These are phyloP conservation scores for Penicillium antarcticum DNA, from an alignment of 495 filamentous ascomycete genomes.

Conservation along the genomic window DNA sequence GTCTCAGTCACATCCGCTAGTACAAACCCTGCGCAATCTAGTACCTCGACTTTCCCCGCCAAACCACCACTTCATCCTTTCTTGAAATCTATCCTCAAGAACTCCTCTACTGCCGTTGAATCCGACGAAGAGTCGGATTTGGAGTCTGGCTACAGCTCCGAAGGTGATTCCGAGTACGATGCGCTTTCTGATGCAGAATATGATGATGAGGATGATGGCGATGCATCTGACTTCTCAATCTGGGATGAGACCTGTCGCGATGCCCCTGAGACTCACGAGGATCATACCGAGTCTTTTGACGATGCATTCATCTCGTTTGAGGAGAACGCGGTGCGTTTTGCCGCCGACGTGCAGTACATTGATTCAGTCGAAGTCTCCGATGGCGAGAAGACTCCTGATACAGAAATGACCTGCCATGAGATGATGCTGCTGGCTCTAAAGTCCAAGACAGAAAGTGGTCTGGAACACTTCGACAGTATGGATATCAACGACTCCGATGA, in stretches of 20 bases:
- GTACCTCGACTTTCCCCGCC: conserved; percentile 13
- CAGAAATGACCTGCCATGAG: conserved; percentile 43
- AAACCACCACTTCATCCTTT: conserved; percentile 24
- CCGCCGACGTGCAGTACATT: conserved; percentile 35
- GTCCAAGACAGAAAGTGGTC: conserved; percentile 13
- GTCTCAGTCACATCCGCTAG: conserved; percentile 35
- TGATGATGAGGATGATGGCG: conserved; percentile 27
- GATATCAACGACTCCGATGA: conserved; percentile 14
- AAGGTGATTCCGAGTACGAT: conserved; percentile 35
- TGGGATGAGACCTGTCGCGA: conserved; percentile 35
- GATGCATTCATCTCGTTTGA: conserved; percentile 43
- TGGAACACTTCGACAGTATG: conserved; percentile 13
- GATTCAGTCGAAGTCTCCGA: conserved; percentile 25
- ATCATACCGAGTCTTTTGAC: conserved; percentile 36
- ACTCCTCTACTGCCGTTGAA: conserved; percentile 23
- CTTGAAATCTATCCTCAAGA: conserved; percentile 43
- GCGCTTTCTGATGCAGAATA: conserved; percentile 26
- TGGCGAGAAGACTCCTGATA: conserved; percentile 20
- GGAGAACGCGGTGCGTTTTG: conserved; percentile 34
- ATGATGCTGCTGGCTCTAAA: conserved; percentile 38
- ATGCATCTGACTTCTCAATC: conserved; percentile 33
- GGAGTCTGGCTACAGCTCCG: conserved; percentile 44
- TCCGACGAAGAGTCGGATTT: conserved; percentile 27
- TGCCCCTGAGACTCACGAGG: conserved; percentile 31
- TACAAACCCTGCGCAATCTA: conserved; percentile 21